These are phyloP conservation scores for Acacia acuminata DNA, from an alignment of 306 rosid species.

Conservation along the genomic window DNA sequence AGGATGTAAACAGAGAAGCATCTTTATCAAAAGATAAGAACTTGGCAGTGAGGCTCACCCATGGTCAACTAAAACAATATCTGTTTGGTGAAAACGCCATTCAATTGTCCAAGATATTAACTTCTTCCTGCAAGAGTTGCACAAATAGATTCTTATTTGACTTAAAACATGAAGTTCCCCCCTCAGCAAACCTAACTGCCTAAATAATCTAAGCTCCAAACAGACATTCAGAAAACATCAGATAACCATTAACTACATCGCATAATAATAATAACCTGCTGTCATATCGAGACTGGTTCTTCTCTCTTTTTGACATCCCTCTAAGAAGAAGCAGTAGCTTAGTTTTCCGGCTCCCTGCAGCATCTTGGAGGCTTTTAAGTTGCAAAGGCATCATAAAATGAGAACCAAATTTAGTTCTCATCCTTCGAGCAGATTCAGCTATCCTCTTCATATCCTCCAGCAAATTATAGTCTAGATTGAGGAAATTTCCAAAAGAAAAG, in stretches of 20 bases:
- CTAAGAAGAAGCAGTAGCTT: slow-evolving; percentile 65
- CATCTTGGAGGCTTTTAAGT: slow-evolving; percentile 55
- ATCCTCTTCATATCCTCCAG: slow-evolving; percentile 88
- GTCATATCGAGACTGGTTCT: slow-evolving; percentile 68
- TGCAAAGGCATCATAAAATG: slow-evolving; percentile 50
- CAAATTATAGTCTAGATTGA: slow-evolving; percentile 69
- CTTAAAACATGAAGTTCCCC: slow-evolving; percentile 16
- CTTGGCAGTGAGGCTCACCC: slow-evolving; percentile 57
- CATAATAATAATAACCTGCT: slow-evolving; percentile 48
- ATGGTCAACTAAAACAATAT: slow-evolving; percentile 61
- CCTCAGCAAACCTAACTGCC: slow-evolving; percentile 13
- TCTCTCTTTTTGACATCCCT: slow-evolving; percentile 86
- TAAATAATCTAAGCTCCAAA: background rate
- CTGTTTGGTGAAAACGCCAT: slow-evolving; percentile 75
- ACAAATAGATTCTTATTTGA: slow-evolving; percentile 16
- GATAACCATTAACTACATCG: background rate
- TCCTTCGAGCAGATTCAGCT: slow-evolving; percentile 79
- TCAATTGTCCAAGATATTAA: slow-evolving; percentile 88
- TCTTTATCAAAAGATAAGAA: background rate
- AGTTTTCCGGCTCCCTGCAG: slow-evolving; percentile 66
- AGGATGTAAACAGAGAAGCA: slow-evolving; percentile 3
- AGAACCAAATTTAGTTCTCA: slow-evolving; percentile 62
- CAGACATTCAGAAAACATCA: background rate
- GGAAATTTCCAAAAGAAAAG: background rate
- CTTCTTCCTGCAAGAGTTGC: slow-evolving; percentile 63